Evolutionary conservation across 495 filamentous ascomycete genomes (phyloP).

Genomic region (Aspergillus heteromorphus): DNA sequence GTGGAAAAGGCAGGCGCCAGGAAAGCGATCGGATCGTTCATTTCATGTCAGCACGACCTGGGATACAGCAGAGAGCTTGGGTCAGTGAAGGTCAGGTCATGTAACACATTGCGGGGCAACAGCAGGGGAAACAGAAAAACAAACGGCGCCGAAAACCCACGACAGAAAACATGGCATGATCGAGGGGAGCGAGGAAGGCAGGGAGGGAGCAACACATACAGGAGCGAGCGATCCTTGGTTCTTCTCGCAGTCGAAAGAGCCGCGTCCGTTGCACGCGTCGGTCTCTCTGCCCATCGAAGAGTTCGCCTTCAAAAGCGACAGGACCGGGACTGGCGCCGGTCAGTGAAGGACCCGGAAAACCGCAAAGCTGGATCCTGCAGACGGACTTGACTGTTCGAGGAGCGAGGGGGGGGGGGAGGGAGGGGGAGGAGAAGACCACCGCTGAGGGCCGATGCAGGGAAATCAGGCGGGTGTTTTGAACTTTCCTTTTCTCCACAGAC

Average conservation of each 20-base stretch:
- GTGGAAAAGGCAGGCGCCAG: constrained; percentile 35
- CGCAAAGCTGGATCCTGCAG: neutral
- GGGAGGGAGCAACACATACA: constrained; percentile 19
- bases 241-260: constrained; percentile 26
- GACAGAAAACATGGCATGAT: constrained; percentile 7
- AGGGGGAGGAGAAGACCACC: no score
- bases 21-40: constrained; percentile 30
- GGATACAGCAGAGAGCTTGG: neutral
- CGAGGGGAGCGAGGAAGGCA: no score
- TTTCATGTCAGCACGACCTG: constrained; percentile 38
- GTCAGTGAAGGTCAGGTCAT: constrained; percentile 12
- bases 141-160: neutral
- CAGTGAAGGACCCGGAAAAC: neutral
- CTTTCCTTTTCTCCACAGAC: constrained; percentile 37
- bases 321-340: neutral
- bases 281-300: constrained; percentile 17
- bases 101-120: neutral
- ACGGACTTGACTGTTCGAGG: no score
- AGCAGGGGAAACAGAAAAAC: no score
- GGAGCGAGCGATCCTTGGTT: constrained; percentile 23
- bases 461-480: constrained; percentile 35
- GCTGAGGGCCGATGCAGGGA: constrained; percentile 12
- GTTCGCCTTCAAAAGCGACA: neutral
- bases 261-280: constrained; percentile 19
- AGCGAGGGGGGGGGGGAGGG: no score